phyloP scores from a whole-genome alignment of 345 rosid genomes.

The Melaleuca alternifolia region DNA sequence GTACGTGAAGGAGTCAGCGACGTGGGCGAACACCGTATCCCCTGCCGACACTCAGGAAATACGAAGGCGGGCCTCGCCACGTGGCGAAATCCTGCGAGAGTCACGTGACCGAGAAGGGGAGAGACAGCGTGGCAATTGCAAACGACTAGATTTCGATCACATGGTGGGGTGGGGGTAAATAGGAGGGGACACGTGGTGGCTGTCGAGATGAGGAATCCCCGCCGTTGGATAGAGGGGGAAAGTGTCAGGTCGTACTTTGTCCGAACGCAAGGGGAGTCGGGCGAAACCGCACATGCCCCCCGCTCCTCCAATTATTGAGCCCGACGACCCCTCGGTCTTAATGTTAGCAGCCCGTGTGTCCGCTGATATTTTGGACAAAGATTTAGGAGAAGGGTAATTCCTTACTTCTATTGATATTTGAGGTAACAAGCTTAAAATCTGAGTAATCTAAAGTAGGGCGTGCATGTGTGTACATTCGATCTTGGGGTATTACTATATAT shows the following conservation, averaged over 20 bases:
- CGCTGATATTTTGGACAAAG: neutral
- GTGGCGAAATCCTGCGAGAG: neutral
- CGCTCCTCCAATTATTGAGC: neutral
- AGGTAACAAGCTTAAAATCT: neutral
- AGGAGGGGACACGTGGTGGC: no score
- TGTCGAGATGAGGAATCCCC: neutral
- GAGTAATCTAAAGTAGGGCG: neutral
- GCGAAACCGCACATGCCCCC: neutral
- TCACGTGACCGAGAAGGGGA: neutral
- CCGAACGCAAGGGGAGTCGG: neutral
- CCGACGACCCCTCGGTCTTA: no score
- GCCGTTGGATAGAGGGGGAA: neutral
- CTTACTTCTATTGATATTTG: neutral
- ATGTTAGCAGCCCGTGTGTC: no score
- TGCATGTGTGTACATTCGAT: no score
- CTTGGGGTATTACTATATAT: no score
- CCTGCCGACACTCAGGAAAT: neutral
- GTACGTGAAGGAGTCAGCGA: neutral
- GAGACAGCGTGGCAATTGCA: neutral
- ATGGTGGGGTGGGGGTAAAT: no score
- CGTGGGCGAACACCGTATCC: neutral
- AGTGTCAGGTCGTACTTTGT: neutral
- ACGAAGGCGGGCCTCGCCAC: neutral
- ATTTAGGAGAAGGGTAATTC: neutral
- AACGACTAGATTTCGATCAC: neutral